Evolutionary conservation across 768 basidiomycete species (phyloP).

Genomic region (Kwoniella sp.): DNA sequence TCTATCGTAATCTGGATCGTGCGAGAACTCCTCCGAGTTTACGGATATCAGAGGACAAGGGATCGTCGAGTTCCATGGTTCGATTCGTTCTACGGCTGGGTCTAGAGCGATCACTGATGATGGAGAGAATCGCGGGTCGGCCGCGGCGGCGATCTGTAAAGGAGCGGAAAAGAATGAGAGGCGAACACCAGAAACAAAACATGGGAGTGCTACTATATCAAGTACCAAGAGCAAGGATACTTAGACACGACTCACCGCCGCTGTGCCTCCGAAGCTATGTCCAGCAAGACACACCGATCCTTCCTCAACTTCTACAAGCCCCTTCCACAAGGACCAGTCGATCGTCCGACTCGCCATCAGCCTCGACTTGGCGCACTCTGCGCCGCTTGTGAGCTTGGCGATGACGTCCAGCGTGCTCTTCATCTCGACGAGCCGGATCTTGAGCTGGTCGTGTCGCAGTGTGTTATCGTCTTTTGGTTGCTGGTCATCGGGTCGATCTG

Average conservation of each 20-base stretch:
- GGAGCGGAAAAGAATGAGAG: too few relatives aligned
- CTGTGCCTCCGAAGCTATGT: conserved; percentile 27
- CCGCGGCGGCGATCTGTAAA: conserved; percentile 21
- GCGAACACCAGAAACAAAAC: too few relatives aligned
- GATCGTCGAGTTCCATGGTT: conserved; percentile 24
- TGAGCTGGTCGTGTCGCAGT: conserved; percentile 25
- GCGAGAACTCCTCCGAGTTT: conserved; percentile 25
- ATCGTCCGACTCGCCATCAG: conserved; percentile 22
- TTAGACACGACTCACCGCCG: conserved; percentile 14
- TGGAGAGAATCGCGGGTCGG: conserved; percentile 20
- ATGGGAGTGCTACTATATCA: too few relatives aligned
- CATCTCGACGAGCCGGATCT: conserved; percentile 21
- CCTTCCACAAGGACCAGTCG: conserved; percentile 18
- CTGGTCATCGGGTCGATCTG: conserved; percentile 12
- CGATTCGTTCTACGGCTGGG: conserved; percentile 24
- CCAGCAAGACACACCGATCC: conserved; percentile 19
- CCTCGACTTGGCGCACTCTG: background rate
- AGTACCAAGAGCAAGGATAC: background rate
- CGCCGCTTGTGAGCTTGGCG: conserved; percentile 4
- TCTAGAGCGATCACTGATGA: conserved; percentile 20
- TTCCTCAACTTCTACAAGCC: conserved; percentile 12
- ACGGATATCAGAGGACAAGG: conserved; percentile 18
- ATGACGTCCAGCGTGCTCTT: conserved; percentile 16
- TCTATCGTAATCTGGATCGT: conserved; percentile 18
- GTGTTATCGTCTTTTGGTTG: conserved; percentile 27